Conservation (phyloP, 2,329 filamentous ascomycete species). For the Fusarium ramigenum region DNA sequence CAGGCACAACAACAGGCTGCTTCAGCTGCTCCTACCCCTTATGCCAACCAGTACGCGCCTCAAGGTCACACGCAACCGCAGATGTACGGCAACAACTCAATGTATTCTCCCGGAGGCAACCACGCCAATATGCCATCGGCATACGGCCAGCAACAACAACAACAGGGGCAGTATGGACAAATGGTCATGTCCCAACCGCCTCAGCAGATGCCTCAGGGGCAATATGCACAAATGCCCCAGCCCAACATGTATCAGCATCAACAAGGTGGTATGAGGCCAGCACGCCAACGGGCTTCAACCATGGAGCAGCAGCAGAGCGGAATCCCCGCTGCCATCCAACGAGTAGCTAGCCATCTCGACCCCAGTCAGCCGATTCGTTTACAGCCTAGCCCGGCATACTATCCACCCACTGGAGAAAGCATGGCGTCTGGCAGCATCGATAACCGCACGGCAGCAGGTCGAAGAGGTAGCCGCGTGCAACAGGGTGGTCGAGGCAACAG, state of each 20-base stretch:
- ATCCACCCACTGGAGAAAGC: constrained; percentile 89
- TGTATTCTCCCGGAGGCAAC: constrained; percentile 72
- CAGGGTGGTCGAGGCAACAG: constrained; percentile 71
- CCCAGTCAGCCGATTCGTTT: constrained; percentile 92
- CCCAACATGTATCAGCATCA: constrained; percentile 69
- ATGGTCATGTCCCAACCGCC: constrained; percentile 76
- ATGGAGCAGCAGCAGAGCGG: constrained; percentile 96
- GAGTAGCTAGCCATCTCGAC: constrained; percentile 95
- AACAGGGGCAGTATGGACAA: constrained; percentile 71
- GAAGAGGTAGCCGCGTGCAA: constrained; percentile 79
- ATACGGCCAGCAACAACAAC: constrained; percentile 80
- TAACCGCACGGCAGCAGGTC: constrained; percentile 66
- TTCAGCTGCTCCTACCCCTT: constrained; percentile 73
- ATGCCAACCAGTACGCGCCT: constrained; percentile 62
- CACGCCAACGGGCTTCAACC: constrained; percentile 89
- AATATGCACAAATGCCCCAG: constrained; percentile 67
- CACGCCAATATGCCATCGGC: constrained; percentile 69
- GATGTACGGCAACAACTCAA: constrained; percentile 83
- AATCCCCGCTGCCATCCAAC: constrained; percentile 90
- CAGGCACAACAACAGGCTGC: constrained; percentile 74
- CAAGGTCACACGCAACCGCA: constrained; percentile 64
- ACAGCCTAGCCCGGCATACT: constrained; percentile 96
- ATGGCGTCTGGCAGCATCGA: constrained; percentile 67
- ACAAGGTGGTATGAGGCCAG: constrained; percentile 74
- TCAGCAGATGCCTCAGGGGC: constrained; percentile 71